Evolutionary conservation across 2,329 filamentous ascomycete species (phyloP).

Genomic region (Dendryphion nanum): DNA sequence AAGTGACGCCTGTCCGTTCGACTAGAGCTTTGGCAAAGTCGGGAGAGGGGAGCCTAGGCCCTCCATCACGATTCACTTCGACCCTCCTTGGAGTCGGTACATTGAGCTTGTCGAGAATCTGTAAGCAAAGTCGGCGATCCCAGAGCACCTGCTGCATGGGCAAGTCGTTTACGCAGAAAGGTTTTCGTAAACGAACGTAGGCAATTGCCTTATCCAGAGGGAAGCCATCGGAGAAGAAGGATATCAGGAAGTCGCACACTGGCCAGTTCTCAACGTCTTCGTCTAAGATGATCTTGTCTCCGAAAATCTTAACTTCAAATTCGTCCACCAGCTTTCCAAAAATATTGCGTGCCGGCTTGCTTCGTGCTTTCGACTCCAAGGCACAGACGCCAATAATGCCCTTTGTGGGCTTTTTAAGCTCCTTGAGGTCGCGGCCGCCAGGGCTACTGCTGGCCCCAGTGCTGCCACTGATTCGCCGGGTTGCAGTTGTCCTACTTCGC

Average conservation of each 20-base stretch:
- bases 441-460: constrained; percentile 80
- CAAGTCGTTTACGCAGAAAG: constrained; percentile 96
- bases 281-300: constrained; percentile 97
- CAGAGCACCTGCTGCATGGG: constrained; percentile 97
- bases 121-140: constrained; percentile 88
- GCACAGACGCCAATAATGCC: constrained; percentile 89
- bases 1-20: constrained; percentile 72
- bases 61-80: constrained; percentile 91
- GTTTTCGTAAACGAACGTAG: constrained; percentile 88
- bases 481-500: constrained; percentile 52
- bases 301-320: constrained; percentile 96
- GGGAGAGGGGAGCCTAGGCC: constrained; percentile 72
- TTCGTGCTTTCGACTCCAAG: constrained; percentile 90
- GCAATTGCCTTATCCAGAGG: constrained; percentile 95
- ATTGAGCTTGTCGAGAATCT: constrained; percentile 81
- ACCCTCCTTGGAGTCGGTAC: constrained; percentile 86
- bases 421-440: constrained; percentile 60
- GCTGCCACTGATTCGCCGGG: constrained; percentile 77
- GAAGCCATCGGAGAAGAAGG: constrained; percentile 97
- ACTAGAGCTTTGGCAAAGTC: constrained; percentile 80
- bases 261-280: constrained; percentile 97
- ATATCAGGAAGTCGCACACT: constrained; percentile 93
- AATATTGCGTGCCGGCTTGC: constrained; percentile 96
- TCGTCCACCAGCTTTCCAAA: constrained; percentile 88
- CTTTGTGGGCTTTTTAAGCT: constrained; percentile 48